Base-by-base conservation (phyloP, 2,329 filamentous ascomycete species). In the Curvularia sp. region DNA sequence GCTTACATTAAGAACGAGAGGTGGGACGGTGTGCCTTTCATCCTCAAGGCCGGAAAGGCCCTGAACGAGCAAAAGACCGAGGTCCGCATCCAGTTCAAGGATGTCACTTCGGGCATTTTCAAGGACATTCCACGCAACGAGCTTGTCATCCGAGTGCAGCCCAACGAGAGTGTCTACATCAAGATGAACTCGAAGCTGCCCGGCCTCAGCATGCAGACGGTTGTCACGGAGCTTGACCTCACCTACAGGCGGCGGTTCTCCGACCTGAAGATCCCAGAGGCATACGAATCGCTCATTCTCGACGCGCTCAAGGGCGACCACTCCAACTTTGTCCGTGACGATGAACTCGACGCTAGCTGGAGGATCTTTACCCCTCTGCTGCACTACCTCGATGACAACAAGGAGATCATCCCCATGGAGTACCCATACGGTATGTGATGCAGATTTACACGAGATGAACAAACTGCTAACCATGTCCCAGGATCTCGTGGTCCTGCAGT, bases 121-220 rank as follows among this genome's bases (percentile, higher is more conserved):
- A 98, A 98, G 86, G 94, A 99, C 78, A 99, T 99, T 75, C 96
- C 95, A 59, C 90, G 96, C 69, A 99, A 99, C 83, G 95, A 99
- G 83, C 90, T 99, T 67, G 95, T 99, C 73, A 97, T 99, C 83
- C 93, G 95, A 69, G 96, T 99, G 66, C 95, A 99, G 84, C 95
- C 95, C 72, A 99, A 99, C 83, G 95, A 99, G 86, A 96, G 92
- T 77, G 93, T 99, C 68, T 99, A 99, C 83, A 96, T 98, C 80
- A 99, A 99, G 88, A 99, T 99, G 95, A 99, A 99, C 89, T 98
- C 94, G 28, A 99, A 99, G 86, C 85, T 99, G 59, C 96, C 95
- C 19, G 95, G 95, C 72, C 84, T 99, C 73, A 98, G 93, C 84
- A 99, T 98, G 93, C 95, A 99, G 85, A 99, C 95, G 12, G 95